A percentile compares a stretch with the other conserved stretches of the same genome.
These are phyloP conservation scores for Oryza meridionalis DNA, from an alignment of 176 grass and related monocot genomes.

Conservation along the genomic window DNA sequence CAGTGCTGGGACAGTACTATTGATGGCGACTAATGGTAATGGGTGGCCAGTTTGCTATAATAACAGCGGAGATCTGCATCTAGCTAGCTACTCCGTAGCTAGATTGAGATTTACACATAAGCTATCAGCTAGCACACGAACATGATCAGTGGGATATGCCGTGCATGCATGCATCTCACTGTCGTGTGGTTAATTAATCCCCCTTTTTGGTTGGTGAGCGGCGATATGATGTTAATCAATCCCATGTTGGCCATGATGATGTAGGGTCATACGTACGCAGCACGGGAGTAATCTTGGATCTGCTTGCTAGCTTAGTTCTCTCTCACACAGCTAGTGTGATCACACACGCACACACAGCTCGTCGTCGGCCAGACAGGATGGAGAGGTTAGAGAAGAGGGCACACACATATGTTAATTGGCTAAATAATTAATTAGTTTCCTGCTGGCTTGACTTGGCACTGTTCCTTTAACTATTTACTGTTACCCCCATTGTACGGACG, in stretches of 20 bases:
- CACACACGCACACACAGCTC: neutral
- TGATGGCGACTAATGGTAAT: neutral
- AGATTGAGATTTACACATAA: neutral
- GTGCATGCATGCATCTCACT: neutral
- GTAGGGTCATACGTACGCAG: slow-evolving; percentile 10
- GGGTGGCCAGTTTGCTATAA: neutral
- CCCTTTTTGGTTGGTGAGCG: slow-evolving; percentile 6
- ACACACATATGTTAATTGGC: neutral
- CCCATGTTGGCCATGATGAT: slow-evolving; percentile 6
- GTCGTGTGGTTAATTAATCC: neutral
- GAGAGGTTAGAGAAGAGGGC: neutral
- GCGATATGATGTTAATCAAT: slow-evolving; percentile 3
- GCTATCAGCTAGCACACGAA: neutral
- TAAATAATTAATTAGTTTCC: neutral
- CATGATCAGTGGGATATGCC: neutral
- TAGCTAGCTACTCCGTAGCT: neutral
- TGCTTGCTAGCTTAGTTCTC: neutral
- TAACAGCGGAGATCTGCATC: neutral
- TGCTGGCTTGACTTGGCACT: neutral
- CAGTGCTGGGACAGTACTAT: neutral
- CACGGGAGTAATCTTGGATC: slow-evolving; percentile 7
- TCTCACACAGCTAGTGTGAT: neutral
- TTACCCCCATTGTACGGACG: neutral
- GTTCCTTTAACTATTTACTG: neutral
- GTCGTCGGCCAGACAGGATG: neutral